Conservation (phyloP, 345 rosid genomes). For the Eucalyptus regnans region DNA sequence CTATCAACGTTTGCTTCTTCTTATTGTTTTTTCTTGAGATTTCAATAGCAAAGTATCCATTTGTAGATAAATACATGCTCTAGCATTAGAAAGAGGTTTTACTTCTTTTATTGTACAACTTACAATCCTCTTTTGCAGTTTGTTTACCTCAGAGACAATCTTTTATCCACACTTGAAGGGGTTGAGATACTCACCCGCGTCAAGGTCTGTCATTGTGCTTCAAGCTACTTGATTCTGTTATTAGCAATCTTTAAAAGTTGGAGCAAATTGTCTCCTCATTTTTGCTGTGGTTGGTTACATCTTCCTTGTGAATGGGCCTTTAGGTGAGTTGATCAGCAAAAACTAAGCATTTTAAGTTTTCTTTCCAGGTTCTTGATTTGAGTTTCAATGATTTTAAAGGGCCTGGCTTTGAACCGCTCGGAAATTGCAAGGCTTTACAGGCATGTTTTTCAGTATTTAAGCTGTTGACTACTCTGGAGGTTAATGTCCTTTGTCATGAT, state of each 20-base stretch:
- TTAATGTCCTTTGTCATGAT: constrained; percentile 1
- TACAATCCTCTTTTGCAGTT: constrained; percentile 46
- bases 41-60: neutral
- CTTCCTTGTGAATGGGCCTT: neutral
- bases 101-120: neutral
- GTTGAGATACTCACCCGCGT: constrained; percentile 87
- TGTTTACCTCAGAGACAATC: constrained; percentile 96
- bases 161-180: constrained; percentile 77
- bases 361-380: constrained; percentile 83
- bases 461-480: neutral
- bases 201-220: constrained; percentile 44
- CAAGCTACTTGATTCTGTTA: neutral
- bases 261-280: neutral
- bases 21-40: neutral
- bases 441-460: constrained; percentile 24
- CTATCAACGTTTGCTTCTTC: neutral
- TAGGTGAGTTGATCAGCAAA: neutral
- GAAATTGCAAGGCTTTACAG: constrained; percentile 86
- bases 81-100: neutral
- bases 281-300: neutral
- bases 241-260: neutral
- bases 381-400: constrained; percentile 99
- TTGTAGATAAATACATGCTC: neutral
- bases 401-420: constrained; percentile 97
- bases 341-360: neutral